phyloP scores from a whole-genome alignment of 2,329 filamentous ascomycete species.

The Cladophialophora carrionii region DNA sequence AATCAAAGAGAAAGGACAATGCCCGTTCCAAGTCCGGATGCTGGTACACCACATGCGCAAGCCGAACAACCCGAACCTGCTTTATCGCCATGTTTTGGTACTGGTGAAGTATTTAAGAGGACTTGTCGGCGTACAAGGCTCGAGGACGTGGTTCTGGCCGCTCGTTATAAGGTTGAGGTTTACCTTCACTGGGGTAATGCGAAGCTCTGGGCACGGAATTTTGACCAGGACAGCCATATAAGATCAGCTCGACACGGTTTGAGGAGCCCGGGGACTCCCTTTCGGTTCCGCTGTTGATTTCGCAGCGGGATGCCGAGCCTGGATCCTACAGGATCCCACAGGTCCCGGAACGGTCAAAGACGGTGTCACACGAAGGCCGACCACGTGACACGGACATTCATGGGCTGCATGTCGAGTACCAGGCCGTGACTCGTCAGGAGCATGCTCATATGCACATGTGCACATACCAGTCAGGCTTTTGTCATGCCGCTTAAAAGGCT shows the following conservation, averaged over 20 bases:
- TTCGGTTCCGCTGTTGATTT: not conserved
- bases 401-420: not conserved
- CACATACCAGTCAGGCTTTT: not conserved
- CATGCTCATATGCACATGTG: not conserved
- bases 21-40: slow-evolving; percentile 41
- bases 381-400: slow-evolving; percentile 4
- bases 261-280: not conserved
- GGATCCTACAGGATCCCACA: not conserved
- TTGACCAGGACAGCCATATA: not conserved
- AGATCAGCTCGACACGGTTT: not conserved
- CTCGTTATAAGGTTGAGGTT: not conserved
- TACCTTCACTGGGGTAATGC: not conserved
- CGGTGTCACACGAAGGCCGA: not conserved
- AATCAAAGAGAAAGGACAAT: slow-evolving; percentile 41
- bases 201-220: not conserved
- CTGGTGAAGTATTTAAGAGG: not conserved
- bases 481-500: not conserved
- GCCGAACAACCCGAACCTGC: slow-evolving; percentile 39
- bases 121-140: not conserved
- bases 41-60: slow-evolving; percentile 42
- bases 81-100: slow-evolving; percentile 14
- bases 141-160: not conserved
- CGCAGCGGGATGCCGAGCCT: not conserved
- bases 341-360: slow-evolving; percentile 1
- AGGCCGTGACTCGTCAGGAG: not conserved